Base-by-base conservation (phyloP, 1,139 yeast species). In the Geotrichum reessii region DNA sequence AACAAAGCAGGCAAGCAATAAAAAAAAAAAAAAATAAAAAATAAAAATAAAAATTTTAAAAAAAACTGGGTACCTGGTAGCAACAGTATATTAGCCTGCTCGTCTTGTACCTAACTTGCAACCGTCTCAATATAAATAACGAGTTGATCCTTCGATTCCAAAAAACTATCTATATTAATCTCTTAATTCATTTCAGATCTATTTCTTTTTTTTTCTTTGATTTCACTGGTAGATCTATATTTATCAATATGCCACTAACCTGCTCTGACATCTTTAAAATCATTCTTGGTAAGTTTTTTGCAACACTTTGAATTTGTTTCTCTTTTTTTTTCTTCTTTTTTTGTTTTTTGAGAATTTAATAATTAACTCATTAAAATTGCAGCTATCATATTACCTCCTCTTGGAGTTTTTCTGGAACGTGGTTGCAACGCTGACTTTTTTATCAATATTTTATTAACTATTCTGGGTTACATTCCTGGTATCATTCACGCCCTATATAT, bases 371-470 rank as follows among this genome's bases (percentile, higher is more conserved):
- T 2, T n/a, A 28, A 5, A 8, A 27, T 8, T 21, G 27, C 53
- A 72, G 91, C 91, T 28, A 69, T 85, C 67, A 72, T 86, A 65
- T 75, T 86, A 62, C 92, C 92, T 54, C 92, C 92, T 56, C 74
- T 86, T 63, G 92, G 91, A 63, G 93, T 86, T 12, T 84, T 85
- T 72, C 71, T 85, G 63, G 90, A 86, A 74, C 76, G 78, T 64
- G 93, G 92, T 46, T 82, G 87, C 70, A 73, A 79, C 22, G 69
- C 76, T 19, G 76, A 85, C 37, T 74, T 86, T 54, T 73, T 84
- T 56, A 76, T 86, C 69, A 84, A 84, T 73, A 75, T 85, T 61
- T 62, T 84, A 58, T 79, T 86, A 71, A 82, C 87, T 49, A 71
- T 81, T 58, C 76, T 85, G 61, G 91, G 88, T 58, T 85, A 80